Percentiles rank a stretch among this genome's conserved stretches.
phyloP scores from a whole-genome alignment of 2,329 filamentous ascomycete species.

The Elsinoe arachidis region DNA sequence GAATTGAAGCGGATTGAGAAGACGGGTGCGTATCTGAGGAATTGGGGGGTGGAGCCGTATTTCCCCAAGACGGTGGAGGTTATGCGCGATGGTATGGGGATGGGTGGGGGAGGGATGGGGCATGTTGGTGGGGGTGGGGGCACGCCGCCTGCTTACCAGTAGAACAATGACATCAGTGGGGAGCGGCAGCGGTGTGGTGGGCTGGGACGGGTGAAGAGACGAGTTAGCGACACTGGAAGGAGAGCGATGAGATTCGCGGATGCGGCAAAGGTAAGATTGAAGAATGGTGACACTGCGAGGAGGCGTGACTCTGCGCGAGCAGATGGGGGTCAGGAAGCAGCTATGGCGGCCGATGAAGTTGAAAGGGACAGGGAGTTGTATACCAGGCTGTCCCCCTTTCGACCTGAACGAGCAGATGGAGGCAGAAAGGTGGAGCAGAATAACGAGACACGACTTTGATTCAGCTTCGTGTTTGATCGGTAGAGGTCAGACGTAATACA shows the following conservation, averaged over 20 bases:
- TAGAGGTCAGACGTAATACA: too few relatives aligned
- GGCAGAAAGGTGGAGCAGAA: not conserved
- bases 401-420: not conserved
- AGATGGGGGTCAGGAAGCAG: too few relatives aligned
- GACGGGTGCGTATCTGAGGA: constrained; percentile 44
- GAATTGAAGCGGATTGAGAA: constrained; percentile 50
- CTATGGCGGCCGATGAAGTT: too few relatives aligned
- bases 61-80: constrained; percentile 44
- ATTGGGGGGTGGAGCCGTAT: constrained; percentile 46
- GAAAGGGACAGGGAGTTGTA: too few relatives aligned
- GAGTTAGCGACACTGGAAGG: not conserved
- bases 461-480: too few relatives aligned
- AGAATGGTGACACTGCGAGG: too few relatives aligned
- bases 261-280: too few relatives aligned
- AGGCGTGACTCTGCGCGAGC: too few relatives aligned
- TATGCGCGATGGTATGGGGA: constrained; percentile 32
- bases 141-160: constrained; percentile 18
- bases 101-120: not conserved
- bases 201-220: not conserved
- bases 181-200: not conserved
- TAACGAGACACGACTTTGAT: not conserved
- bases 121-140: constrained; percentile 12
- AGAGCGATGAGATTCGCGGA: not conserved
- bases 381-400: too few relatives aligned
- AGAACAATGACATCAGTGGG: not conserved